Evolutionary conservation across 768 basidiomycete species (phyloP).

Genomic region (Clitopilus passeckerianus): DNA sequence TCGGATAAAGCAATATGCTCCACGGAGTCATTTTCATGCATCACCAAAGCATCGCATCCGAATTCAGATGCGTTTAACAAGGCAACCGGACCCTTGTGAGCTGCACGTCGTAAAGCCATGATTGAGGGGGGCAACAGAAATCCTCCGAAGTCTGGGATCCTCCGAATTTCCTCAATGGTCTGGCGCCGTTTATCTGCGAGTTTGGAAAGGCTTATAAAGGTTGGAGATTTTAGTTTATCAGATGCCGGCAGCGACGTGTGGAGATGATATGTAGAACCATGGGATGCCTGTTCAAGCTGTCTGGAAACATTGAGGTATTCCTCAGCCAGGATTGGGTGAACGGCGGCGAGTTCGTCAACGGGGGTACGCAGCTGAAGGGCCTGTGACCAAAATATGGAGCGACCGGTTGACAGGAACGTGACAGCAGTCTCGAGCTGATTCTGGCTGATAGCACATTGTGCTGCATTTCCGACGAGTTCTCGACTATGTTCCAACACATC

Average conservation of each 20-base stretch:
- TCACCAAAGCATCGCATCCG: not conserved
- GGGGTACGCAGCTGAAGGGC: conserved; percentile 17
- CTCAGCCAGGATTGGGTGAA: conserved; percentile 8
- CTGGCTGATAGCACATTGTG: not conserved
- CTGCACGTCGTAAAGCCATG: not conserved
- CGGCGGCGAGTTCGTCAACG: conserved; percentile 10
- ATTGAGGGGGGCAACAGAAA: not conserved
- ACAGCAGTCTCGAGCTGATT: conserved; percentile 18
- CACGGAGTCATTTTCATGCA: not conserved
- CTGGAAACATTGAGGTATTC: not conserved
- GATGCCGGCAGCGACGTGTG: not conserved
- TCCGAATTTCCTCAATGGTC: not conserved
- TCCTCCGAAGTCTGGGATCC: not conserved
- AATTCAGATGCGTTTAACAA: not conserved
- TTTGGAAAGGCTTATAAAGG: not conserved
- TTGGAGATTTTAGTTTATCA: not conserved
- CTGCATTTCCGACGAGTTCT: not conserved
- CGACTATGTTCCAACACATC: not conserved
- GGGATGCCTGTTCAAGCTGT: not conserved
- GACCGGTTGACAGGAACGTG: conserved; percentile 23
- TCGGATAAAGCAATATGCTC: not conserved
- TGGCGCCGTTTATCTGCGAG: not conserved
- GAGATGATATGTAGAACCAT: not conserved
- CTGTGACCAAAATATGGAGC: conserved; percentile 28
- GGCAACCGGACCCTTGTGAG: not conserved